Base-by-base conservation (phyloP, 768 basidiomycete genomes). In the Pleurotus citrinopileatus region DNA sequence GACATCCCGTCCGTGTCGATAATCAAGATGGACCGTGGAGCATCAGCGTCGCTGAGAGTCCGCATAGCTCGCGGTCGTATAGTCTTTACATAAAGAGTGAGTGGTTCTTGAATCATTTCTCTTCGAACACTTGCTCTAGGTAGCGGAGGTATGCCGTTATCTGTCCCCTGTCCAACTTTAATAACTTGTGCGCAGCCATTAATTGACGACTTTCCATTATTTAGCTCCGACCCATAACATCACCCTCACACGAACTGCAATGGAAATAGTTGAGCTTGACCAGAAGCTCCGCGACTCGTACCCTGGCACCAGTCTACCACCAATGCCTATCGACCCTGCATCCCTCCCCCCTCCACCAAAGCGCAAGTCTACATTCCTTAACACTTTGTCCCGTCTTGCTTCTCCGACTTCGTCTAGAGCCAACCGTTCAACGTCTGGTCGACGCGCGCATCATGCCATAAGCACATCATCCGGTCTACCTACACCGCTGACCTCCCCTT, bases 21-120 rank as follows among this genome's bases (percentile, higher is more conserved):
- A 76, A 76, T 38, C 83, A 89, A 69, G 89, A 91, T 63, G 89
- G 88, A 12, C 89, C 84, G 20, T 94, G 92, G 92, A 84, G 83
- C 63, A 83, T 94, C 65, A 90, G 88, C 67, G 90, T 93, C 59
- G 92, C 92, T 58, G 89, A 92, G 74, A 86, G 83, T 50, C 88
- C 88, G 20, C 80, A 90, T 67, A 86, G 89, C 69, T 66, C 83
- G 42, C 74, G 77, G 59, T 81, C 84, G 7, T 94, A 87, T 74
- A 86, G 81, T 65, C 79, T 94, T 65, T 94, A 94, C 76, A 83
- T 94, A 72, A 94, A 92, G 80, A 94, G 91, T 93, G 70, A 77
- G 89, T 82, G 45, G 44, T 47, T 57, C 60, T 57, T 44, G 60
- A 60, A 46, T 53, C 28, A 59, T 62, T 63, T 60, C 64, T 55